These are phyloP conservation scores for Phytophthora capsici DNA, from an alignment of 352 stramenopile genomes.

Conservation along the genomic window DNA sequence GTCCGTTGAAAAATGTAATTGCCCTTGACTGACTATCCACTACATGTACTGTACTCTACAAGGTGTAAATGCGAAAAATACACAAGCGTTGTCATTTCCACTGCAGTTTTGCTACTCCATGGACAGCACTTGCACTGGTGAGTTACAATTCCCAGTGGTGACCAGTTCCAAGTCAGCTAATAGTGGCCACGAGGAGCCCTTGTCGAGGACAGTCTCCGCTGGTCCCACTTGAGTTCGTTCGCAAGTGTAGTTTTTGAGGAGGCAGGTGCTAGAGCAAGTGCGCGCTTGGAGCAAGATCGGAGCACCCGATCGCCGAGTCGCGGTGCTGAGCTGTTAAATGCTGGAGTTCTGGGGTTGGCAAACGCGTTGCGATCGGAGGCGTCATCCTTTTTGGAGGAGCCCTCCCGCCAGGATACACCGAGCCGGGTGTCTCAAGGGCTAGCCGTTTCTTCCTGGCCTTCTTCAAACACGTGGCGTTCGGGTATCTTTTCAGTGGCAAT, in stretches of 20 bases:
- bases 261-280: conserved; percentile 28
- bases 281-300: conserved; percentile 20
- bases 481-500: conserved; percentile 4
- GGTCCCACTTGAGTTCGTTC: conserved; percentile 19
- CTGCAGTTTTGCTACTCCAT: background rate
- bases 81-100: background rate
- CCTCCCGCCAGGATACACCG: conserved; percentile 18
- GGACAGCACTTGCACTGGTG: no score
- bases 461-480: conserved; percentile 8
- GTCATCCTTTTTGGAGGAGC: background rate
- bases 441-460: conserved; percentile 4
- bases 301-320: conserved; percentile 10
- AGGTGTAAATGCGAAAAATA: background rate
- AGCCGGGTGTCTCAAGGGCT: conserved; percentile 20
- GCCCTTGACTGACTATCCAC: background rate
- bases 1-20: background rate
- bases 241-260: conserved; percentile 36
- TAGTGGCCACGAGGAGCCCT: no score
- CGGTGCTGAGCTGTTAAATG: conserved; percentile 22
- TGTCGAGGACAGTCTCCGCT: conserved; percentile 5
- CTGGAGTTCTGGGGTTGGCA: conserved; percentile 5
- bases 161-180: no score
- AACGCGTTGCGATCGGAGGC: conserved; percentile 3
- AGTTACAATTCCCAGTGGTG: no score
- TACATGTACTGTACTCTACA: background rate